A percentile compares a stretch with the other conserved stretches of the same genome.
phyloP scores from a whole-genome alignment of 257 asterid genomes.

The Agastache rugosa region DNA sequence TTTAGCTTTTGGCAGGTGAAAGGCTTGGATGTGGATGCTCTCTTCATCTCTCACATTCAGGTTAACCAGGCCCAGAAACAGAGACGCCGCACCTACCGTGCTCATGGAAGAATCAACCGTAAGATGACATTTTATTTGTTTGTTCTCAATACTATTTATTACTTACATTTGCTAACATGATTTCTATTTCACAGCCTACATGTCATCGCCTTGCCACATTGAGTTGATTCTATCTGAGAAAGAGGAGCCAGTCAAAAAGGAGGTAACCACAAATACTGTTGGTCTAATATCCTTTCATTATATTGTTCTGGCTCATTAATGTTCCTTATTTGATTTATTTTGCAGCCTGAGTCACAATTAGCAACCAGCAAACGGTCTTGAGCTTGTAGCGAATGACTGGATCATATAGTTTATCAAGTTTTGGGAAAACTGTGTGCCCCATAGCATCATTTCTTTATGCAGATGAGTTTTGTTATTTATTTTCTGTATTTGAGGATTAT shows the following conservation, averaged over 20 bases:
- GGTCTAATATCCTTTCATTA: background rate
- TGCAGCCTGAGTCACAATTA: conserved; percentile 70
- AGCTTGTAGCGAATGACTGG: conserved; percentile 14
- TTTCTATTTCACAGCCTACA: conserved; percentile 55
- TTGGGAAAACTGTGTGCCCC: conserved; percentile 4
- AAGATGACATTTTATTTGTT: background rate
- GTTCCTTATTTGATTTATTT: background rate
- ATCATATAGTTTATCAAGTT: conserved; percentile 25
- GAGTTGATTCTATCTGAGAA: conserved; percentile 74
- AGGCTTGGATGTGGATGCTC: conserved; percentile 91
- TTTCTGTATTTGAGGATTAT: conserved; percentile 19
- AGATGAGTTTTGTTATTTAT: conserved; percentile 13
- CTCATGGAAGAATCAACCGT: conserved; percentile 85
- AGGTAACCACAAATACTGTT: conserved; percentile 44
- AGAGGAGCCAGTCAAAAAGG: conserved; percentile 83
- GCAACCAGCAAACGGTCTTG: conserved; percentile 61
- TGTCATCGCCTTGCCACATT: conserved; percentile 93
- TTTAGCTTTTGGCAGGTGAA: conserved; percentile 57
- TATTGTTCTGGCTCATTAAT: background rate
- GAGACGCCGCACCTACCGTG: conserved; percentile 88
- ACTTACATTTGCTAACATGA: conserved; percentile 3
- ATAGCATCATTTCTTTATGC: background rate
- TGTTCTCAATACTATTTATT: background rate
- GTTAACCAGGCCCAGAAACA: conserved; percentile 92
- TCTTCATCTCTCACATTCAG: conserved; percentile 87